Percentiles rank a stretch among this genome's conserved stretches.
Conservation (phyloP, 1,284 basidiomycete genomes). For the Melampsora larici-populina region DNA sequence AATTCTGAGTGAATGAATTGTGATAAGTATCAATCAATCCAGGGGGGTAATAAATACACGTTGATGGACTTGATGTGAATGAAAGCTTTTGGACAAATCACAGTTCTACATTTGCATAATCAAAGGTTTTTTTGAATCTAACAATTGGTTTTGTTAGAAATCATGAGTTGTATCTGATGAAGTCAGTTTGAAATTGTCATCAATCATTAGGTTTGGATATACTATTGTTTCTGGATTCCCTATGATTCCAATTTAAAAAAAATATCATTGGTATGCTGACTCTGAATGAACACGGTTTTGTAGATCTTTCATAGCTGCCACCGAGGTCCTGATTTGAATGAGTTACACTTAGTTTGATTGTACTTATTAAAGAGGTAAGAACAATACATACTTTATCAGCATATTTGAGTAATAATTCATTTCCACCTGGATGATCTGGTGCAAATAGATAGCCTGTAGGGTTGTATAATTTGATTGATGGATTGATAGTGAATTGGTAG, state of each 20-base stretch:
- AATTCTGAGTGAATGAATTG: no score
- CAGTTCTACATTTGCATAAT: conserved; percentile 77
- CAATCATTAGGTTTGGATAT: conserved; percentile 27
- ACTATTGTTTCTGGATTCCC: conserved; percentile 64
- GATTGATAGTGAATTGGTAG: neutral
- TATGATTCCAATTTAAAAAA: conserved; percentile 74
- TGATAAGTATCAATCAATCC: conserved; percentile 80
- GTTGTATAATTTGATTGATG: neutral
- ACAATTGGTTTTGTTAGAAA: conserved; percentile 81
- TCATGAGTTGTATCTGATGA: conserved; percentile 75
- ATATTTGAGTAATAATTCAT: conserved; percentile 68
- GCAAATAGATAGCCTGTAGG: conserved; percentile 64
- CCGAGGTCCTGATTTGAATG: conserved; percentile 66
- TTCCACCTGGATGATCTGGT: conserved; percentile 78
- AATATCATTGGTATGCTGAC: conserved; percentile 87
- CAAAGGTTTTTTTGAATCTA: conserved; percentile 83
- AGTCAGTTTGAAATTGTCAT: conserved; percentile 80
- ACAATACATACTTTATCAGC: conserved; percentile 33
- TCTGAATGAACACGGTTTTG: conserved; percentile 89
- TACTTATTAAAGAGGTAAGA: neutral
- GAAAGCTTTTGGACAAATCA: conserved; percentile 90
- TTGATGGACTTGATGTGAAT: conserved; percentile 93
- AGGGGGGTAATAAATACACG: conserved; percentile 85
- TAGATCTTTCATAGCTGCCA: conserved; percentile 73
- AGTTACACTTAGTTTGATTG: conserved; percentile 46